These are phyloP conservation scores for Boletus insuetus DNA, from an alignment of 768 basidiomycete species.

Conservation along the genomic window DNA sequence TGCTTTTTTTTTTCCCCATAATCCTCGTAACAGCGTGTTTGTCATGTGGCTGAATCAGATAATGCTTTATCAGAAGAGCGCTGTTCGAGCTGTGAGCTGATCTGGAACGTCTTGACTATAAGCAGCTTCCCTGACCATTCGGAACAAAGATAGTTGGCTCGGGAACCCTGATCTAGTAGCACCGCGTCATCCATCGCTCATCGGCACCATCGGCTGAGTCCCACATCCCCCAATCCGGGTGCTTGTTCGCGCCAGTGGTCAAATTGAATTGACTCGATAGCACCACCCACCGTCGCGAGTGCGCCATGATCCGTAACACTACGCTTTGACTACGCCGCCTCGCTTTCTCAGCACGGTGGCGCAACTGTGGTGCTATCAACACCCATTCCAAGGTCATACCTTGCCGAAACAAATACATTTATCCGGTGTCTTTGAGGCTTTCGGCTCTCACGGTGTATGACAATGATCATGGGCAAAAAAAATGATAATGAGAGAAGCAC, in stretches of 20 bases:
- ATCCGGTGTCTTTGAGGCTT: conserved; percentile 5
- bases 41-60: conserved; percentile 30
- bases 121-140: conserved; percentile 21
- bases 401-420: conserved; percentile 11
- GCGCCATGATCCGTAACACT: conserved; percentile 5
- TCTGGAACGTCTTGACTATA: conserved; percentile 22
- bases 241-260: conserved; percentile 5
- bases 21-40: conserved; percentile 19
- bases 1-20: conserved; percentile 10
- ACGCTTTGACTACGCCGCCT: background rate
- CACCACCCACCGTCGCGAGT: background rate
- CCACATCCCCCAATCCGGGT: conserved; percentile 4
- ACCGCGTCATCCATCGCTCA: conserved; percentile 18
- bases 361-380: conserved; percentile 1
- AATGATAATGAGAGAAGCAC: too few species aligned
- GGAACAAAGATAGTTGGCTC: conserved; percentile 25
- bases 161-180: conserved; percentile 20
- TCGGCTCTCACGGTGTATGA: conserved; percentile 7
- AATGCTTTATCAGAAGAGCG: conserved; percentile 28
- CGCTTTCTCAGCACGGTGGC: conserved; percentile 6
- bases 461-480: too few species aligned
- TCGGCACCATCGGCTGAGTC: conserved; percentile 21
- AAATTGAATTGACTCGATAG: conserved; percentile 4
- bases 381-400: background rate
- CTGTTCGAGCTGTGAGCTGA: conserved; percentile 12